These are phyloP conservation scores for Millerago galiae DNA, from an alignment of 805 yeast genomes.

Conservation along the genomic window DNA sequence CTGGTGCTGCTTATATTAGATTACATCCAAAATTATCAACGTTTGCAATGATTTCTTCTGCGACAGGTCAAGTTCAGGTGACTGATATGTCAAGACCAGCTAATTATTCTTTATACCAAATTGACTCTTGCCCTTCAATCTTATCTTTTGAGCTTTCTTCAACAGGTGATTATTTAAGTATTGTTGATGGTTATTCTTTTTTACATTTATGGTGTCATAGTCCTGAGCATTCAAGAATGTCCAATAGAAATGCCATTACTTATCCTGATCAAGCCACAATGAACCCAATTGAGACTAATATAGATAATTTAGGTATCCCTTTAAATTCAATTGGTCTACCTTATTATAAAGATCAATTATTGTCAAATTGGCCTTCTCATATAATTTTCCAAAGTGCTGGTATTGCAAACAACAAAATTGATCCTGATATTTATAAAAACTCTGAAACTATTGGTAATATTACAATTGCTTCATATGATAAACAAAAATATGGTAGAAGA, in stretches of 20 bases:
- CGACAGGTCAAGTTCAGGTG: conserved; percentile 77
- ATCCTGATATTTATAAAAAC: conserved; percentile 35
- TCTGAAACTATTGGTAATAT: conserved; percentile 32
- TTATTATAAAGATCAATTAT: conserved; percentile 64
- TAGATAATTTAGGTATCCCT: conserved; percentile 47
- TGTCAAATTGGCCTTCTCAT: conserved; percentile 76
- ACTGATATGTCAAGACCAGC: conserved; percentile 80
- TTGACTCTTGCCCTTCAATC: conserved; percentile 40
- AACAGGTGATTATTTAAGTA: conserved; percentile 71
- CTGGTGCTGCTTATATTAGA: conserved; percentile 80
- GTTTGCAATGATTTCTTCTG: conserved; percentile 66
- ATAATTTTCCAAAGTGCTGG: conserved; percentile 56
- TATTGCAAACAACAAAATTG: conserved; percentile 49
- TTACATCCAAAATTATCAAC: conserved; percentile 85
- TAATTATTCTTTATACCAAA: conserved; percentile 57
- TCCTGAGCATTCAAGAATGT: conserved; percentile 36
- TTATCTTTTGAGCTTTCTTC: conserved; percentile 29
- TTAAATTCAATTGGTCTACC: conserved; percentile 80
- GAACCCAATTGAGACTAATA: conserved; percentile 27
- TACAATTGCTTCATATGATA: conserved; percentile 47
- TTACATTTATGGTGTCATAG: conserved; percentile 61
- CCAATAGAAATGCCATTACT: conserved; percentile 41
- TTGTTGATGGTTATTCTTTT: conserved; percentile 45
- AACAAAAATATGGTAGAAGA: conserved; percentile 49
- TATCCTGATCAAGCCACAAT: conserved; percentile 42